A percentile compares a stretch with the other conserved stretches of the same genome.
phyloP scores from a whole-genome alignment of 495 filamentous ascomycete species.

The Friedmanniomyces simplex region DNA sequence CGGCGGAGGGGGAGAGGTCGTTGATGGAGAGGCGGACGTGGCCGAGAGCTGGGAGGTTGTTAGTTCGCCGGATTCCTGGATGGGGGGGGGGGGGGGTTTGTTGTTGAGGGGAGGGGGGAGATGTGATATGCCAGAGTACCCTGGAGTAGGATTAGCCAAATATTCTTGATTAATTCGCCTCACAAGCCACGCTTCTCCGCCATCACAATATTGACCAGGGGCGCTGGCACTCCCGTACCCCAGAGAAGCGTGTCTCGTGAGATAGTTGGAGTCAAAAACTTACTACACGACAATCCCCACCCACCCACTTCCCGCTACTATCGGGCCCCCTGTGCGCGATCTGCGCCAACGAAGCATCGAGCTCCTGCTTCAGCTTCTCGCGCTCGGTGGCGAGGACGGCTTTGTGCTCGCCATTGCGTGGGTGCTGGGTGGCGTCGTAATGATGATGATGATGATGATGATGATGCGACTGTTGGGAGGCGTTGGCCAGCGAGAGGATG shows the following conservation, averaged over 20 bases:
- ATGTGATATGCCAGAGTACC: background rate
- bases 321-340: constrained; percentile 43
- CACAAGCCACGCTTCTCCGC: too few species aligned
- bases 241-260: constrained; percentile 26
- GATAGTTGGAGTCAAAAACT: too few species aligned
- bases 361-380: background rate
- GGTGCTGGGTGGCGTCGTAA: background rate
- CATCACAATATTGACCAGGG: too few species aligned
- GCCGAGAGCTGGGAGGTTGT: constrained; percentile 30
- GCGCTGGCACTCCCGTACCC: too few species aligned
- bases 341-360: constrained; percentile 6
- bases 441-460: too few species aligned
- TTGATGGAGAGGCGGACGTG: constrained; percentile 43
- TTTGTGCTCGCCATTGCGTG: constrained; percentile 2
- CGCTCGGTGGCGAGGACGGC: background rate
- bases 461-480: background rate
- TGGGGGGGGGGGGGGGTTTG: too few species aligned
- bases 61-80: background rate
- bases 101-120: background rate
- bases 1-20: constrained; percentile 37
- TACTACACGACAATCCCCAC: constrained; percentile 29
- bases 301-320: constrained; percentile 37
- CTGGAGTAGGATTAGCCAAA: background rate
- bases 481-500: constrained; percentile 3
- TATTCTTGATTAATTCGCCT: too few species aligned